These are phyloP conservation scores for Thermothielavioides terrestris DNA, from an alignment of 495 filamentous ascomycete species.

Conservation along the genomic window DNA sequence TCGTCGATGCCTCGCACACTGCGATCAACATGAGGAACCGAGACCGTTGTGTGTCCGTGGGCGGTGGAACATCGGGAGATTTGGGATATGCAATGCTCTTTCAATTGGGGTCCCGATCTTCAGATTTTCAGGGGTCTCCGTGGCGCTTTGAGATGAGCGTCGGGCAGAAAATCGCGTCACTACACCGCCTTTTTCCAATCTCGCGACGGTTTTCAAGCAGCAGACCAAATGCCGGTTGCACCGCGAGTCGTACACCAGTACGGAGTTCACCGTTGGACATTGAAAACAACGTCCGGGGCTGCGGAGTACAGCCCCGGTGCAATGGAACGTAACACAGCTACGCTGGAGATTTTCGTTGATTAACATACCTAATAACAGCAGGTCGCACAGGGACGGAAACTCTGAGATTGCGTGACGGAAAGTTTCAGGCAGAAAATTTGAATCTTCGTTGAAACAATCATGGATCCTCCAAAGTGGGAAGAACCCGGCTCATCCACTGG, in stretches of 20 bases:
- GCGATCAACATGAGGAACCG: no score
- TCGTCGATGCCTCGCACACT: no score
- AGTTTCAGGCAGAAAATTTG: neutral
- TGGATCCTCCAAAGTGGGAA: no score
- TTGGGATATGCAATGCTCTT: no score
- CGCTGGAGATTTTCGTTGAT: no score
- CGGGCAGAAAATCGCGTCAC: neutral
- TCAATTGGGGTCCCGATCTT: neutral
- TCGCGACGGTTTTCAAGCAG: neutral
- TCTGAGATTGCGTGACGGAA: neutral
- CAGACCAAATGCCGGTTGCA: neutral
- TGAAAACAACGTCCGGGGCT: neutral
- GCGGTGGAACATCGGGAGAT: neutral
- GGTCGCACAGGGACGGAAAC: neutral
- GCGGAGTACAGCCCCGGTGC: neutral
- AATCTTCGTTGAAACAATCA: no score
- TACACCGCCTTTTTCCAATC: neutral
- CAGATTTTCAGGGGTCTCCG: neutral
- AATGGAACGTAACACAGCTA: neutral
- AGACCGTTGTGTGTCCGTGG: no score
- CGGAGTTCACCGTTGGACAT: neutral
- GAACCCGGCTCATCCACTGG: no score
- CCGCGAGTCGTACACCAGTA: neutral
- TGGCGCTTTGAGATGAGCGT: neutral
- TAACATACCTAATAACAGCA: no score